These are phyloP conservation scores for Nicotiana otophora DNA, from an alignment of 257 asterid genomes.

Conservation along the genomic window DNA sequence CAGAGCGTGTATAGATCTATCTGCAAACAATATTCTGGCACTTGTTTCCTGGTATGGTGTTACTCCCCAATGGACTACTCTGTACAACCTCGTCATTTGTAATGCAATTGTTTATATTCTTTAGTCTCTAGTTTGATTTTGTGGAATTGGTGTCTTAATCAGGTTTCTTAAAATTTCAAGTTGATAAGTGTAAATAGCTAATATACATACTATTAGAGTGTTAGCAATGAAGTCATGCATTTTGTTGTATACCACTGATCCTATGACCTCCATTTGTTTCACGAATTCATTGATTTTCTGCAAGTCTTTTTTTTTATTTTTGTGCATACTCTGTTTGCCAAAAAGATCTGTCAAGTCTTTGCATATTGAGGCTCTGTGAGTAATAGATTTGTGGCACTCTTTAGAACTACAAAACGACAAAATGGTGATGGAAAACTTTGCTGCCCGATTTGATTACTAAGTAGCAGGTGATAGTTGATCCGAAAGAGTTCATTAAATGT, in stretches of 20 bases:
- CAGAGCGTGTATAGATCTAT: neutral
- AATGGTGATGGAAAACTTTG: neutral
- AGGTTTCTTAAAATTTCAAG: neutral
- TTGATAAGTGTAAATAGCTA: neutral
- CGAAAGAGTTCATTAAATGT: neutral
- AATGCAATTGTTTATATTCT: neutral
- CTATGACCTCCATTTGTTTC: neutral
- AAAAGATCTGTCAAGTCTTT: neutral
- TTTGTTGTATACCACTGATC: neutral
- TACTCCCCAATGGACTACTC: neutral
- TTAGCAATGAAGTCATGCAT: neutral
- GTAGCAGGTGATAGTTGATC: neutral
- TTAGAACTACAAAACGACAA: neutral
- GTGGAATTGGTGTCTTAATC: neutral
- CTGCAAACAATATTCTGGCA: neutral
- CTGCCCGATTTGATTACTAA: neutral
- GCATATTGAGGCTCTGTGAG: neutral
- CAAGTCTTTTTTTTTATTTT: neutral
- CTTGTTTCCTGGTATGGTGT: neutral
- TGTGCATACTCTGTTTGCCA: neutral
- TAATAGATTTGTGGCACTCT: neutral
- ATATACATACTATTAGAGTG: neutral
- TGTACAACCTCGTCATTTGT: neutral
- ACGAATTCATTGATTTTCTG: neutral
- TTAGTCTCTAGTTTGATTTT: neutral